Evolutionary conservation across 106 monocot genomes (phyloP), one percentile per base, ranked within the genome.

Genomic region (Acanthochlamys bracteata): DNA sequence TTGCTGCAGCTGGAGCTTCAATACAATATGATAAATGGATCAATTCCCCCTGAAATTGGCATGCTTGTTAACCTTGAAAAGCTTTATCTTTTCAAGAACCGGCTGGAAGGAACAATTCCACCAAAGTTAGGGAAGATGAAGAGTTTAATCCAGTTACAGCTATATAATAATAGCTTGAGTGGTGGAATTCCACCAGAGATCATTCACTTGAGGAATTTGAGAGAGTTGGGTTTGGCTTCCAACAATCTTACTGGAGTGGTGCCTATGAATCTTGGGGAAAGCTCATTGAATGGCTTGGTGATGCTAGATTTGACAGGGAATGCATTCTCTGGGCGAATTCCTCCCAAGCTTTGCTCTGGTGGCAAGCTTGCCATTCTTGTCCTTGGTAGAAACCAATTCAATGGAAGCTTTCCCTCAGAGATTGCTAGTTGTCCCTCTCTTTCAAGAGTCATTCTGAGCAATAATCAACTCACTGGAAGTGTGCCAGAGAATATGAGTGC

Each of bases 221-320:
- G 45, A 19, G 55, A 62, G 45, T 43, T 90, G 10, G 65, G 71
- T 20, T 51, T 90, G 19, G 82, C 83, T 26, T 57, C 73, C 75
- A 90, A 90, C 64, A 69, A 78, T 61, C 70, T 90, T 4, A 70
- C 69, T 4, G 90, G 90, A 3, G 69, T 62, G 51, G n/a, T 90
- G 63, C 86, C 90, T n/a, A 55, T 27, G 19, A 64, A 26, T 47
- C 76, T 90, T 43, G 89, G 89, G 10, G 71, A 52, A 53, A 62
- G 20, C 49, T 70, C 63, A 16, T 25, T 52, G 3, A 12, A 25
- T 49, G 84, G 82, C 55, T 79, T 90, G 68, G 51, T 71, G 47
- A 42, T 41, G 63, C 2, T 90, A 7, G 89, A 90, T 69, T 67
- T 90, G 11, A 82, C 77, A 9, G 71, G 75, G 19, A 89, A 89